phyloP scores from a whole-genome alignment of 1,284 basidiomycete species.

The Lignosus rhinocerotis region DNA sequence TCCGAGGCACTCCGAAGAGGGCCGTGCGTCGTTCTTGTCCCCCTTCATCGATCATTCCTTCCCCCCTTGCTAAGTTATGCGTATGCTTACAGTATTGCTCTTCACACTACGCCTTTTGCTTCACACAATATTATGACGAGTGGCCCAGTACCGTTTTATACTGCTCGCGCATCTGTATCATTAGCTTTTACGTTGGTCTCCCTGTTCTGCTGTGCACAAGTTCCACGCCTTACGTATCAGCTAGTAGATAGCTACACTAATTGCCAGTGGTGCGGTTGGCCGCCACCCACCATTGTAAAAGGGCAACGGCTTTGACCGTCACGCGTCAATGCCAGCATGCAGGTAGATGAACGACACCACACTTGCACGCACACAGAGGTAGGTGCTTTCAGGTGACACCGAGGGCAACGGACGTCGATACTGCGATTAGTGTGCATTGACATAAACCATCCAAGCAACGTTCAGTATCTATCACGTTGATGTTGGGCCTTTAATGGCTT shows the following conservation, averaged over 20 bases:
- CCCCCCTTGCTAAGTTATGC: neutral
- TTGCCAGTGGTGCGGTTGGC: constrained; percentile 11
- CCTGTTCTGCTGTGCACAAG: constrained; percentile 10
- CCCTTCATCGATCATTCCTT: neutral
- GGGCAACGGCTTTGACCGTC: too few species aligned
- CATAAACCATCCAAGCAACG: too few species aligned
- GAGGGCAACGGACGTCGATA: too few species aligned
- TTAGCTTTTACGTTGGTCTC: constrained; percentile 9
- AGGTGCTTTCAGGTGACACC: too few species aligned
- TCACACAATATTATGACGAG: neutral
- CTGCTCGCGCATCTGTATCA: constrained; percentile 17
- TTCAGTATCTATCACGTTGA: too few species aligned
- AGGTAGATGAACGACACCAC: neutral
- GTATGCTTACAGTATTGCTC: neutral
- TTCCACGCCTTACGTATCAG: neutral
- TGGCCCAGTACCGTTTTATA: neutral
- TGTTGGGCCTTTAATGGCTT: neutral
- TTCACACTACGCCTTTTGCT: neutral
- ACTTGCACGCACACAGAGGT: too few species aligned
- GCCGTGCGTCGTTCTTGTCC: neutral
- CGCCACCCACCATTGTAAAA: neutral
- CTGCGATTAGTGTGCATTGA: too few species aligned
- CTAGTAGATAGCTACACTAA: constrained; percentile 15
- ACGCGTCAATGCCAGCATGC: neutral
- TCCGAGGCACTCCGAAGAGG: constrained; percentile 6